Conservation (phyloP, 1,139 yeast genomes). For the Candida sp. region DNA sequence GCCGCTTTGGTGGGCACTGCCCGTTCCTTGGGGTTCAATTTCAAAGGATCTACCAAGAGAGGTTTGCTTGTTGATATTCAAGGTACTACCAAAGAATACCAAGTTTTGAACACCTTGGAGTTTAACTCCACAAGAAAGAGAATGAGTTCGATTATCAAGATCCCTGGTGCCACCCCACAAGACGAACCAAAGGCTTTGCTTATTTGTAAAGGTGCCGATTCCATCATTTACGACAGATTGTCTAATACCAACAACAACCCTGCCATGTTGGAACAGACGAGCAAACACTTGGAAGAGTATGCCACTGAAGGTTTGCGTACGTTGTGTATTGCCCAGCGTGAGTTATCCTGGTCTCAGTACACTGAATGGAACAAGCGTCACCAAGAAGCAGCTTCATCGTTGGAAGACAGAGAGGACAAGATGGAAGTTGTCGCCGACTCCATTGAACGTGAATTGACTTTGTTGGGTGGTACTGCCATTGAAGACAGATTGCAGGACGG, state of each 20-base stretch:
- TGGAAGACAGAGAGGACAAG: constrained; percentile 45
- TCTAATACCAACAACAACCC: constrained; percentile 35
- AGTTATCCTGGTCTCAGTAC: constrained; percentile 46
- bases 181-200: constrained; percentile 44
- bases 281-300: constrained; percentile 45
- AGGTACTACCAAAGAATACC: constrained; percentile 49
- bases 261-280: constrained; percentile 35
- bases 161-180: constrained; percentile 37
- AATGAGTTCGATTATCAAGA: constrained; percentile 90
- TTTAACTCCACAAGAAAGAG: constrained; percentile 61
- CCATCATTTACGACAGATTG: constrained; percentile 47
- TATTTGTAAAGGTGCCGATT: constrained; percentile 55
- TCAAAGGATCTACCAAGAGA: constrained; percentile 49
- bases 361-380: constrained; percentile 47
- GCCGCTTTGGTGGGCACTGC: constrained; percentile 68
- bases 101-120: constrained; percentile 54
- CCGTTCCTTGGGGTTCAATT: constrained; percentile 56
- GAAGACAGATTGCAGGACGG: constrained; percentile 57
- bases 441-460: constrained; percentile 47
- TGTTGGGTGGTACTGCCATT: constrained; percentile 57
- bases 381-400: constrained; percentile 44
- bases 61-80: constrained; percentile 48
- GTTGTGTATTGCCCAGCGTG: constrained; percentile 51
- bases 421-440: constrained; percentile 54
- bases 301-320: constrained; percentile 56